Evolutionary conservation across 2,329 filamentous ascomycete species (phyloP).

Genomic region (Aspergillus vadensis): DNA sequence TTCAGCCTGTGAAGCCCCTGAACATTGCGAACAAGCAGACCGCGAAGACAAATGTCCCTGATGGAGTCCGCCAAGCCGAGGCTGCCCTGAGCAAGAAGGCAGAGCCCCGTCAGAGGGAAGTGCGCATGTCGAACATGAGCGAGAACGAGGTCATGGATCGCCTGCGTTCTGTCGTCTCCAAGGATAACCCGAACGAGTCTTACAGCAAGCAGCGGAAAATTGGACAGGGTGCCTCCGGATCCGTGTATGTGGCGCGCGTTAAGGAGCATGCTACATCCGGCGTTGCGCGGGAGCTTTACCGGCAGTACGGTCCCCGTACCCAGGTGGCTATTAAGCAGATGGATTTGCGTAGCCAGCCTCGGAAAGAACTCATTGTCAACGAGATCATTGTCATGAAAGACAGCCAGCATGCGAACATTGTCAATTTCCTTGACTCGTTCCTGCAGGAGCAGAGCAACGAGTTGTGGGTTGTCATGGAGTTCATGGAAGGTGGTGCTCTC

Average conservation of each 20-base stretch:
- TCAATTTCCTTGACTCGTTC: constrained; percentile 98
- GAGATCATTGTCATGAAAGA: constrained; percentile 99
- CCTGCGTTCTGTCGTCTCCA: constrained; percentile 89
- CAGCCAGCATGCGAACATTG: constrained; percentile 96
- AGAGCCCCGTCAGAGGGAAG: constrained; percentile 80
- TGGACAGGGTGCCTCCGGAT: constrained; percentile 95
- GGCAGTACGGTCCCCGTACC: constrained; percentile 75
- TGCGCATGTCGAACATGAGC: constrained; percentile 97
- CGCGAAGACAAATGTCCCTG: constrained; percentile 51
- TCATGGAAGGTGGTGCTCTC: constrained; percentile 96
- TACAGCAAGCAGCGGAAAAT: constrained; percentile 99
- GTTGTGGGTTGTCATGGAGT: constrained; percentile 99
- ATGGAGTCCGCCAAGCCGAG: constrained; percentile 85
- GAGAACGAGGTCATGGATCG: constrained; percentile 97
- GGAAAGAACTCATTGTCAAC: constrained; percentile 98
- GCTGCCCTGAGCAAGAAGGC: constrained; percentile 81
- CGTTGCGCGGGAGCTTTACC: constrained; percentile 75
- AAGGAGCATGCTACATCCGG: constrained; percentile 83
- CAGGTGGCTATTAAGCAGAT: constrained; percentile 99
- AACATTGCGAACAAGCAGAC: constrained; percentile 71
- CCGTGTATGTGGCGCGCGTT: constrained; percentile 95
- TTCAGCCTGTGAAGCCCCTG: constrained; percentile 69
- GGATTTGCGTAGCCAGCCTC: constrained; percentile 94
- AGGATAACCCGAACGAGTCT: constrained; percentile 89
- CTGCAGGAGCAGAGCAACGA: constrained; percentile 91